A percentile compares a stretch with the other conserved stretches of the same genome.
phyloP scores from a whole-genome alignment of 2,329 filamentous ascomycete species.

The Ascochyta viciae-villosae region DNA sequence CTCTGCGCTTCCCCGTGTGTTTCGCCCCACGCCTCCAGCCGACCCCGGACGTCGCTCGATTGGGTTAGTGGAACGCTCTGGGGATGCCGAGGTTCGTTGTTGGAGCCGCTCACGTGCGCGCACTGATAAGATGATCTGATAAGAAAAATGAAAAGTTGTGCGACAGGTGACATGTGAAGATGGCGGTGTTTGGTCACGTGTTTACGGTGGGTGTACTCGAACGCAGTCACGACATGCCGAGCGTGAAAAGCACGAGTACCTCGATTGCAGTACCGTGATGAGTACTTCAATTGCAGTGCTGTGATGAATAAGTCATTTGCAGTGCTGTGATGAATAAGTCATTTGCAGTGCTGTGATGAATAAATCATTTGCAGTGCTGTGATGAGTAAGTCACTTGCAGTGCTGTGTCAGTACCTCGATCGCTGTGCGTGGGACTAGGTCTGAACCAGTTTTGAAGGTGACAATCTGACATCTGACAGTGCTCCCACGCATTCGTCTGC shows the following conservation, averaged over 20 bases:
- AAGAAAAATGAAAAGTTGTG: not conserved
- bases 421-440: no score
- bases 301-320: no score
- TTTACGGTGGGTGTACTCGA: no score
- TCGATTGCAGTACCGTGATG: no score
- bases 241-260: no score
- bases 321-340: no score
- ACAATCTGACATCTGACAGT: not conserved
- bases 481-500: not conserved
- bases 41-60: conserved; percentile 8
- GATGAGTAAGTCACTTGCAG: no score
- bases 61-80: not conserved
- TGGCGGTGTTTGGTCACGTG: not conserved
- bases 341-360: no score
- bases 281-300: not conserved
- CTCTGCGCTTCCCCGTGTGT: conserved; percentile 6
- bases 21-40: conserved; percentile 12
- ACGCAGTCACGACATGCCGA: no score
- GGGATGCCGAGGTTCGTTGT: conserved; percentile 10
- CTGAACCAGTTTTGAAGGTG: no score
- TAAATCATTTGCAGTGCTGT: no score
- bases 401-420: no score
- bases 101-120: conserved; percentile 5
- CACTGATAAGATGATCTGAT: conserved; percentile 15
- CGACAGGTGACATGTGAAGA: conserved; percentile 4